Evolutionary conservation across 805 yeast genomes (phyloP).

Genomic region (Saccharomycopsis guyanensis): DNA sequence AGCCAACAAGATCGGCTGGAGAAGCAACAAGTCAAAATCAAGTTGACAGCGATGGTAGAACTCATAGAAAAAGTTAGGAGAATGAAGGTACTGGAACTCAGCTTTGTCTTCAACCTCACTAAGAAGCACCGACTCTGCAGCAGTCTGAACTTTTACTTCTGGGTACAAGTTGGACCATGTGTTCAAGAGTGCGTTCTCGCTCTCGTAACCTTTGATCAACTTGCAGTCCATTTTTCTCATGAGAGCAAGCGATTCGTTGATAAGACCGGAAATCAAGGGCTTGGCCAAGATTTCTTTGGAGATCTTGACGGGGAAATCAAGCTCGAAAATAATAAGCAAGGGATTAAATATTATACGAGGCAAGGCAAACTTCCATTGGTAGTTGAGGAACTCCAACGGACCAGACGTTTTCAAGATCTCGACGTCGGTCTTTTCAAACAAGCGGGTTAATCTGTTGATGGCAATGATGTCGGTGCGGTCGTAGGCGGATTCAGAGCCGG

Average conservation of each 20-base stretch:
- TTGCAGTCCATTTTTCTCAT: conserved; percentile 73
- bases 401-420: conserved; percentile 41
- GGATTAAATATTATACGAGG: conserved; percentile 77
- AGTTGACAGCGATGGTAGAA: conserved; percentile 50
- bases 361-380: conserved; percentile 81
- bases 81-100: conserved; percentile 33
- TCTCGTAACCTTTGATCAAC: conserved; percentile 61
- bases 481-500: conserved; percentile 33
- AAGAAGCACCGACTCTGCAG: neutral
- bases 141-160: neutral
- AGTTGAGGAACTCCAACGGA: conserved; percentile 53
- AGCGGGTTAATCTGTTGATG: conserved; percentile 30
- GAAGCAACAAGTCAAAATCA: conserved; percentile 64
- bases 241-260: conserved; percentile 65
- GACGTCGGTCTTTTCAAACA: conserved; percentile 33
- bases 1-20: conserved; percentile 85
- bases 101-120: conserved; percentile 13
- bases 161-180: conserved; percentile 46
- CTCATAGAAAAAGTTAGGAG: conserved; percentile 60
- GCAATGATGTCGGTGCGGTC: conserved; percentile 32
- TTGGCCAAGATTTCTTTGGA: conserved; percentile 68
- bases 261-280: conserved; percentile 75
- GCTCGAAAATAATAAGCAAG: conserved; percentile 64
- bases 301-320: conserved; percentile 51
- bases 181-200: conserved; percentile 49